These are phyloP conservation scores for Candolleomyces aberdarensis DNA, from an alignment of 768 basidiomycete species.

Conservation along the genomic window DNA sequence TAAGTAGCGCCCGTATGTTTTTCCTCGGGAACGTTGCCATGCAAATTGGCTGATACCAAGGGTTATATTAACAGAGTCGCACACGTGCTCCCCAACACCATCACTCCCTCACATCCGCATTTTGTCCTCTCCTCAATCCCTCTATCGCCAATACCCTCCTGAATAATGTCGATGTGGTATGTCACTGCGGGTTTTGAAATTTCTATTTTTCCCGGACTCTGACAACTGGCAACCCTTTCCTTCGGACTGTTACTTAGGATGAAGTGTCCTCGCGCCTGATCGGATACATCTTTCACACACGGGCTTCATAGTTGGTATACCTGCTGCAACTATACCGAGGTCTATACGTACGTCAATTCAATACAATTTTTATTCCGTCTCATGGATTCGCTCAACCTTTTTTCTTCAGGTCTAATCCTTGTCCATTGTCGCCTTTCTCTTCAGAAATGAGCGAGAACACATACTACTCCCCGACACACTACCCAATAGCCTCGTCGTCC, in stretches of 20 bases:
- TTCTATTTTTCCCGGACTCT: not conserved
- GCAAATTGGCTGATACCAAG: not conserved
- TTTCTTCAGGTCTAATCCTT: not conserved
- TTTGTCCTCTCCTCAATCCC: not conserved
- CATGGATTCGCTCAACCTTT: not conserved
- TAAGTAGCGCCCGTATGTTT: not conserved
- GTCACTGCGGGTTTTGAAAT: not conserved
- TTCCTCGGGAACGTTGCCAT: not conserved
- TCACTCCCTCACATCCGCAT: not conserved
- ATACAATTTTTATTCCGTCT: no score
- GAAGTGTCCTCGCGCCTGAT: no score
- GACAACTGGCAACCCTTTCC: not conserved
- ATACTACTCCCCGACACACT: not conserved
- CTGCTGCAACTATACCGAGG: no score
- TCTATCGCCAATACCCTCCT: not conserved
- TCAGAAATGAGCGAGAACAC: not conserved
- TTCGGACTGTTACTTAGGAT: no score
- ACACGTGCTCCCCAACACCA: not conserved
- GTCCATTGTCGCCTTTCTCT: not conserved
- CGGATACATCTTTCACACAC: no score
- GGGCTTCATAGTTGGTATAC: no score
- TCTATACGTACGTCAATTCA: no score
- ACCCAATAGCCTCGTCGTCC: not conserved
- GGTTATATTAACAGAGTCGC: slow-evolving; percentile 3
- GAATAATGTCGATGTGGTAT: slow-evolving; percentile 2